Base-by-base conservation (phyloP, 768 basidiomycete species). In the Xerocomellus chrysenteron region DNA sequence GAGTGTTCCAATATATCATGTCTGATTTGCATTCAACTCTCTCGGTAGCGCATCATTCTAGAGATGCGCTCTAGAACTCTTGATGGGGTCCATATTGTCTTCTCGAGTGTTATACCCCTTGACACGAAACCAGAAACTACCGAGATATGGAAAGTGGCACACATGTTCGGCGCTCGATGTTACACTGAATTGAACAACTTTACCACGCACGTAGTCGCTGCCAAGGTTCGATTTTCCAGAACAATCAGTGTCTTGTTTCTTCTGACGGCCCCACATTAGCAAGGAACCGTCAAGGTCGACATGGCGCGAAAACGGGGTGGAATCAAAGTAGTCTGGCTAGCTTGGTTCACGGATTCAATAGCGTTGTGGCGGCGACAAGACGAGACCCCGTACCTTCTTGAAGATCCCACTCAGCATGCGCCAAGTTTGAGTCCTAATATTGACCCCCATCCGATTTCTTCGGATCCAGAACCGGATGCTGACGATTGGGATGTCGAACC, bases 81-180 rank as follows among this genome's bases (percentile, higher is more conserved):
- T n/a, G 79, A 80, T 36, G 91, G 89, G 30, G 80, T 87, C 30
- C 84, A 90, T 65, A 82, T 99, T 33, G 78, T 96, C 36, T 98
- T 99, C 73, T 98, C 96, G 1, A 92, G 94, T 54, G 85, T 99
- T 40, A 94, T 98, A 54, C 94, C 96, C 5, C 81, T 95, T n/a
- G 88, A 93, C 64, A 86, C 85, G 4, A 78, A 75, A 54, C 89
- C 92, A 37, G 87, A 94, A 70, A 78, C 79, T 47, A 90, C 82
- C 49, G 92, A 94, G 64, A 84, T 93, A 48, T 96, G 93, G 93
- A 80, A 83, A 62, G 79, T 88, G 69, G 93, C 96, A 13, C 80
- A 82, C 47, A 87, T 90, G 74, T 98, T 97, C 64, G 96, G 96
- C 10, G 96, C 96, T 3, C 78, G 77, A 46, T 92, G 88, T 70